A percentile compares a stretch with the other conserved stretches of the same genome.
phyloP scores from a whole-genome alignment of 2,329 filamentous ascomycete species.

The Botryosphaeria agaves region DNA sequence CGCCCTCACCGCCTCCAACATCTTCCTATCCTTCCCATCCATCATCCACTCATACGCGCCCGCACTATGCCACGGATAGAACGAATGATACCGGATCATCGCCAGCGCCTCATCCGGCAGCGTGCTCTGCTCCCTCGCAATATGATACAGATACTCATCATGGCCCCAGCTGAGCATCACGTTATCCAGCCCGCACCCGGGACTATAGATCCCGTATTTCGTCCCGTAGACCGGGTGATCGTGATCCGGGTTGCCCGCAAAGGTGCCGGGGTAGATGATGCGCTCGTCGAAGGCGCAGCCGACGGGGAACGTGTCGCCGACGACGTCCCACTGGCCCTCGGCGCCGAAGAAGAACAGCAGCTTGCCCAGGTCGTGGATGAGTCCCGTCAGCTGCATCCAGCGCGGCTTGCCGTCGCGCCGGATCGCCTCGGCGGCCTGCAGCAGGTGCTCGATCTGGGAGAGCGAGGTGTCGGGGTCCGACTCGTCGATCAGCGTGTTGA shows the following conservation, averaged over 20 bases:
- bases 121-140: constrained; percentile 65
- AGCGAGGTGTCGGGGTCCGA: constrained; percentile 79
- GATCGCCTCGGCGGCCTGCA: constrained; percentile 80
- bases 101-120: constrained; percentile 70
- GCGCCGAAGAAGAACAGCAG: constrained; percentile 66
- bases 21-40: constrained; percentile 62
- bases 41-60: constrained; percentile 71
- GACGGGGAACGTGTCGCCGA: constrained; percentile 71
- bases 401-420: constrained; percentile 67
- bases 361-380: constrained; percentile 69
- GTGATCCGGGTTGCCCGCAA: constrained; percentile 59
- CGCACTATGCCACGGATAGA: constrained; percentile 81
- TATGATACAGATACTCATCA: constrained; percentile 75
- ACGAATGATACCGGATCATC: constrained; percentile 87
- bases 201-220: constrained; percentile 61
- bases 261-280: constrained; percentile 70
- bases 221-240: constrained; percentile 55
- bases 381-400: constrained; percentile 65
- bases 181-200: constrained; percentile 68
- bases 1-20: constrained; percentile 64
- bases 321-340: constrained; percentile 85
- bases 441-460: constrained; percentile 75
- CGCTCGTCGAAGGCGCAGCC: constrained; percentile 56
- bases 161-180: constrained; percentile 85
- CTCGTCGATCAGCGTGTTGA: constrained; percentile 81